Evolutionary conservation across 768 basidiomycete genomes (phyloP).

Genomic region (Tricholoma sp.): DNA sequence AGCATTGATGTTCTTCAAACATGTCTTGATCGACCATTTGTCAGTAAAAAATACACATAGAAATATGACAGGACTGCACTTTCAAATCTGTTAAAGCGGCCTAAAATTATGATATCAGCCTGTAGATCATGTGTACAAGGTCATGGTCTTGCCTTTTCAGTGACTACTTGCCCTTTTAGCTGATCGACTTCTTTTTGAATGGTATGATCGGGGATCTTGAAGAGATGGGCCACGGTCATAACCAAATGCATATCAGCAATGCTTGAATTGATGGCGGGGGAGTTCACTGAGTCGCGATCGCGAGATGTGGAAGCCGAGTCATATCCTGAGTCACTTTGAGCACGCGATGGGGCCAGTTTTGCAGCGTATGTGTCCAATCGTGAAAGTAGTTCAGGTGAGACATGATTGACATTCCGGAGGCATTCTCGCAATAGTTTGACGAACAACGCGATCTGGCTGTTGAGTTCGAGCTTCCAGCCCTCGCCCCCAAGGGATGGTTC

Average conservation of each 20-base stretch:
- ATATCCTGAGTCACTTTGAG: conserved; percentile 61
- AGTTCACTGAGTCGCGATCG: conserved; percentile 47
- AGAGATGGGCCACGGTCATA: conserved; percentile 59
- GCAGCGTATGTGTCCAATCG: conserved; percentile 81
- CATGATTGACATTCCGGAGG: conserved; percentile 65
- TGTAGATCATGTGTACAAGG: background rate
- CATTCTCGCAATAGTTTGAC: conserved; percentile 82
- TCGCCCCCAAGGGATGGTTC: conserved; percentile 80
- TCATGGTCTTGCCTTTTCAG: conserved; percentile 54
- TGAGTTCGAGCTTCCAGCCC: conserved; percentile 89
- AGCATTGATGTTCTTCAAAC: conserved; percentile 86
- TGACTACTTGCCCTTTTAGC: conserved; percentile 53
- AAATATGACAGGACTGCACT: conserved; percentile 34
- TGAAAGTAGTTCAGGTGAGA: conserved; percentile 75
- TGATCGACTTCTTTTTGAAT: conserved; percentile 72
- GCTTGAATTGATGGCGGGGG: conserved; percentile 35
- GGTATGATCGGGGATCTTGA: conserved; percentile 65
- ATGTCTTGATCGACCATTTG: conserved; percentile 47
- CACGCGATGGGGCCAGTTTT: conserved; percentile 64
- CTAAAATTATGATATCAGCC: conserved; percentile 27
- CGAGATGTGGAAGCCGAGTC: conserved; percentile 56
- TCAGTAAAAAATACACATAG: conserved; percentile 8
- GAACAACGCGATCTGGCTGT: conserved; percentile 88
- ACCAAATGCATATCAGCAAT: conserved; percentile 80
- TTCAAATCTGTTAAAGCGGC: conserved; percentile 87